These are phyloP conservation scores for Mucor irregularis DNA, from an alignment of 371 early-diverging fungal species.

Conservation along the genomic window DNA sequence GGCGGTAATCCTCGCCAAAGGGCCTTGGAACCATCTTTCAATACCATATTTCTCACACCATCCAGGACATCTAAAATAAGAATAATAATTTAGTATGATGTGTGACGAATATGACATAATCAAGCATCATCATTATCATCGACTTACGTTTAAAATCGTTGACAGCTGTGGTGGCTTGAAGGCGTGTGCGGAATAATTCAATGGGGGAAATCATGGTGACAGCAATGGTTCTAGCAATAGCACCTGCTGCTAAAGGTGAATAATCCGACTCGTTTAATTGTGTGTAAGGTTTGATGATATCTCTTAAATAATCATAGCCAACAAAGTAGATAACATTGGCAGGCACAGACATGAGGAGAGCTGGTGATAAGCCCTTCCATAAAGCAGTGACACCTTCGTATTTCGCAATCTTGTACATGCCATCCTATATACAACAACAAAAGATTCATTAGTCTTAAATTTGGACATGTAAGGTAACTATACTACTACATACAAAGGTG, in stretches of 20 bases:
- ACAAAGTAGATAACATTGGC: constrained; percentile 93
- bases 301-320: constrained; percentile 87
- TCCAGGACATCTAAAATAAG: constrained; percentile 48
- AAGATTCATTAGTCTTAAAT: constrained; percentile 4
- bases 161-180: constrained; percentile 68
- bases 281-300: constrained; percentile 22
- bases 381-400: constrained; percentile 78
- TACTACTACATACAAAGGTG: constrained; percentile 27
- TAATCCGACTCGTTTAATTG: constrained; percentile 17
- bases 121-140: too few relatives aligned
- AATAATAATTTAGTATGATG: background rate
- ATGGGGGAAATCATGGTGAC: constrained; percentile 86
- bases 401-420: constrained; percentile 74
- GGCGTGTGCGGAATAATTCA: constrained; percentile 87
- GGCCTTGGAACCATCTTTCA: constrained; percentile 56
- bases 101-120: background rate
- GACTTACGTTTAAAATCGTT: constrained; percentile 48
- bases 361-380: constrained; percentile 90
- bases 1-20: constrained; percentile 90
- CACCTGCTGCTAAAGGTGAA: constrained; percentile 82
- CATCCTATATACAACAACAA: constrained; percentile 53
- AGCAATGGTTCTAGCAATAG: constrained; percentile 75
- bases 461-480: background rate
- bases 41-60: constrained; percentile 65
- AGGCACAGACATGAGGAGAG: constrained; percentile 87